Conservation (phyloP, 345 rosid species). For the Brassica rapa region DNA sequence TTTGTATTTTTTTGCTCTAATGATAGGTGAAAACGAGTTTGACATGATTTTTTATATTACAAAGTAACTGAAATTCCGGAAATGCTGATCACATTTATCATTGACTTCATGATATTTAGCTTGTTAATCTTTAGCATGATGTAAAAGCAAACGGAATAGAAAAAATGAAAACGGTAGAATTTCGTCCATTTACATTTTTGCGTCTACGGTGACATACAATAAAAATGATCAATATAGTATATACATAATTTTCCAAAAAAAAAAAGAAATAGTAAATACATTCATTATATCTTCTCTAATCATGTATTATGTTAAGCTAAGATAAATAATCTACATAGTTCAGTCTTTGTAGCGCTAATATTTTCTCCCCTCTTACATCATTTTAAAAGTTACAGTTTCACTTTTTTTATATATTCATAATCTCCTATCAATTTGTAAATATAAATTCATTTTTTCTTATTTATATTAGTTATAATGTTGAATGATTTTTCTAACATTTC, state of each 20-base stretch:
- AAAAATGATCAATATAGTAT: not conserved
- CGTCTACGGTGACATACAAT: not conserved
- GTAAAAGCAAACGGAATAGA: not conserved
- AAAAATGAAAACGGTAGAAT: not conserved
- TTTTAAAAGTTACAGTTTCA: too few relatives aligned
- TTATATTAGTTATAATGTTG: too few relatives aligned
- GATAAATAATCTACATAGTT: not conserved
- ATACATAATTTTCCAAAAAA: not conserved
- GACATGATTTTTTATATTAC: not conserved
- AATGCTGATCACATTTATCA: conserved; percentile 38
- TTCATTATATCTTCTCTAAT: not conserved
- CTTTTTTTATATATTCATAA: too few relatives aligned
- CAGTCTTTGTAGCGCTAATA: too few relatives aligned
- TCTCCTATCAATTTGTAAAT: too few relatives aligned
- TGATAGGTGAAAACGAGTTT: conserved; percentile 21
- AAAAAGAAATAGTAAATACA: not conserved
- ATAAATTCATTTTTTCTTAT: too few relatives aligned
- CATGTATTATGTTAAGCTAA: not conserved
- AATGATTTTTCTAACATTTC: not conserved
- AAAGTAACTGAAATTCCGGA: conserved; percentile 6
- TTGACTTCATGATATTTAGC: conserved; percentile 24
- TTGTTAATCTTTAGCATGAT: not conserved
- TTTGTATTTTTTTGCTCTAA: not conserved
- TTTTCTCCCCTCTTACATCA: too few relatives aligned
- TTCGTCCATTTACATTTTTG: not conserved